Evolutionary conservation across 139 green algal species (phyloP).

Genomic region (Trebouxia sp.): DNA sequence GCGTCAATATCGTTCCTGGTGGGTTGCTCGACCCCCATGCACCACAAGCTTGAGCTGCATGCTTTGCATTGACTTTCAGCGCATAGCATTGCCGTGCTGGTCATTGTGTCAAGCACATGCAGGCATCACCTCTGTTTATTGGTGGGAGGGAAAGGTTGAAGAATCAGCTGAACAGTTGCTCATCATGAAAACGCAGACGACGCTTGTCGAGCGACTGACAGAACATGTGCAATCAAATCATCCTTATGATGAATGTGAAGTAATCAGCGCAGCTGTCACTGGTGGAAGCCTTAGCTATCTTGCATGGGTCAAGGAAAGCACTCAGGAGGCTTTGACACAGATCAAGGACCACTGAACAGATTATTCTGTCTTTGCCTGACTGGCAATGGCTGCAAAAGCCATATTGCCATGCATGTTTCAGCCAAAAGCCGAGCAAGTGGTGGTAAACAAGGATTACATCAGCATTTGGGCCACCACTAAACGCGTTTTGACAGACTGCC

Average conservation of each 20-base stretch:
- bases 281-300: constrained; percentile 73
- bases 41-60: not conserved
- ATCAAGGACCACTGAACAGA: too few relatives aligned
- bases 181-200: constrained; percentile 74
- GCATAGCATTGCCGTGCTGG: too few relatives aligned
- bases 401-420: too few relatives aligned
- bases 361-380: not conserved
- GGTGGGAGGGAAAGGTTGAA: constrained; percentile 74
- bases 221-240: constrained; percentile 63
- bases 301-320: constrained; percentile 69
- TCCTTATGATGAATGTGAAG: constrained; percentile 78
- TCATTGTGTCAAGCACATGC: too few relatives aligned
- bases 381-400: not conserved
- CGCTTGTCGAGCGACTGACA: constrained; percentile 53
- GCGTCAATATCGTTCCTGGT: constrained; percentile 81
- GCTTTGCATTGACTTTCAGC: too few relatives aligned
- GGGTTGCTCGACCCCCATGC: not conserved
- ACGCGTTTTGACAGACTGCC: too few relatives aligned
- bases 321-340: not conserved
- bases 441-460: too few relatives aligned
- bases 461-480: too few relatives aligned
- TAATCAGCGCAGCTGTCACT: constrained; percentile 66
- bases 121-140: constrained; percentile 75
- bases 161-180: constrained; percentile 75
- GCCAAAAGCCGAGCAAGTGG: too few relatives aligned